phyloP scores from a whole-genome alignment of 805 yeast species.

The Wickerhamomyces xylosicus region DNA sequence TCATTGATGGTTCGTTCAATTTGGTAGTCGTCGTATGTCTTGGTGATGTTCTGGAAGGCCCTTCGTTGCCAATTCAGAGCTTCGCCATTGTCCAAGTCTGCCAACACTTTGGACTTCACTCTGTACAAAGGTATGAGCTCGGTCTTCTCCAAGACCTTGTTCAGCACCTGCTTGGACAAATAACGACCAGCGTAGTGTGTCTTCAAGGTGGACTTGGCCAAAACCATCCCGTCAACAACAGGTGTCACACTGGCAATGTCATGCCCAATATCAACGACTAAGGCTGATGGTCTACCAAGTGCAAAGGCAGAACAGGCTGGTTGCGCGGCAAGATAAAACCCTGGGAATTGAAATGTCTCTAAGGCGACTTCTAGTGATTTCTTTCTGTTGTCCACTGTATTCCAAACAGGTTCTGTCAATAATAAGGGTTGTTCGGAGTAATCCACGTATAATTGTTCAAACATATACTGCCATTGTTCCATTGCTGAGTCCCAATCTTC shows the following conservation, averaged over 20 bases:
- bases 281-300: conserved; percentile 77
- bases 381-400: conserved; percentile 51
- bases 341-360: conserved; percentile 66
- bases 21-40: conserved; percentile 47
- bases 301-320: conserved; percentile 89
- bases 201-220: conserved; percentile 57
- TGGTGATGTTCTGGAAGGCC: conserved; percentile 13
- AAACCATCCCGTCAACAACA: conserved; percentile 71
- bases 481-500: conserved; percentile 81
- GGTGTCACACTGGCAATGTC: conserved; percentile 71
- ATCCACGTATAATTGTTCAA: conserved; percentile 42
- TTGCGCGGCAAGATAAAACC: conserved; percentile 67
- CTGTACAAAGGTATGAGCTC: conserved; percentile 36
- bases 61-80: conserved; percentile 23
- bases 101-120: conserved; percentile 34
- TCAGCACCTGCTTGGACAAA: conserved; percentile 42
- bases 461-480: conserved; percentile 59
- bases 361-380: conserved; percentile 63
- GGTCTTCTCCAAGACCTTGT: conserved; percentile 23
- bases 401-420: conserved; percentile 85
- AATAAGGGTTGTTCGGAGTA: conserved; percentile 64
- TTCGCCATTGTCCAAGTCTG: conserved; percentile 16
- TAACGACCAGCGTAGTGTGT: conserved; percentile 70
- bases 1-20: conserved; percentile 49
- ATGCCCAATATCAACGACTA: conserved; percentile 82